Base-by-base conservation (phyloP, 2,329 filamentous ascomycete species). In the Berkeleyomyces basicola region DNA sequence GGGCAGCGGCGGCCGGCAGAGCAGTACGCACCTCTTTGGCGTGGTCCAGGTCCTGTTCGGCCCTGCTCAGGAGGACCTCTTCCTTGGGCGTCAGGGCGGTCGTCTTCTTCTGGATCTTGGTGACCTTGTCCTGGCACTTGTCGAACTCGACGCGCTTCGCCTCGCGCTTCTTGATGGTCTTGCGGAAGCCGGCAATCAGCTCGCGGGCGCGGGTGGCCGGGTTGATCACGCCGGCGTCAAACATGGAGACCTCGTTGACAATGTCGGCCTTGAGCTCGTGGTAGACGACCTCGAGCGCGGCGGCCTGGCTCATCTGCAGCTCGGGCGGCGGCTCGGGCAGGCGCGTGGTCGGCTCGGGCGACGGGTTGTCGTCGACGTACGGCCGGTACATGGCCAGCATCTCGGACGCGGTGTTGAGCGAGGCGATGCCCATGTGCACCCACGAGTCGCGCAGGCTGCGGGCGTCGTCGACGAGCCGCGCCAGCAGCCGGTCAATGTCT, bases 71-170 rank as follows among this genome's bases (percentile, higher is more conserved):
- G 7, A 82, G 78, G 6, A 78, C 77, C 69, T 90, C 88, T 65
- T 95, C 90, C 68, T 88, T 85, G 63, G 88, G 81, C 3, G 82
- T 84, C 63, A 84, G 82, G 44, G 81, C 84, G 31, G 80, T 75
- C 31, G 80, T 76, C 72, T 93, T 93, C 70, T 84, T 85, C 67
- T 83, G 78, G 47, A 84, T 79, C 68, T 82, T 83, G 69, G 87
- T 85, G 43, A 85, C 83, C 66, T 84, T 83, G 67, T 84, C 82
- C 71, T 88, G 84, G 67, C 85, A 85, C 67, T 87, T 82, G 73
- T 95, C 90, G 70, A 84, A 93, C 71, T 95, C 90, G 64, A 91
- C 71, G 61, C 89, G 85, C 73, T 84, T 88, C 68, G 91, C 87
- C 70, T 93, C 88, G 57, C 90, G 78, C 72, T 89, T 90, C 74